Evolutionary conservation across 257 asterid genomes (phyloP).

Genomic region (Petunia axillaris): DNA sequence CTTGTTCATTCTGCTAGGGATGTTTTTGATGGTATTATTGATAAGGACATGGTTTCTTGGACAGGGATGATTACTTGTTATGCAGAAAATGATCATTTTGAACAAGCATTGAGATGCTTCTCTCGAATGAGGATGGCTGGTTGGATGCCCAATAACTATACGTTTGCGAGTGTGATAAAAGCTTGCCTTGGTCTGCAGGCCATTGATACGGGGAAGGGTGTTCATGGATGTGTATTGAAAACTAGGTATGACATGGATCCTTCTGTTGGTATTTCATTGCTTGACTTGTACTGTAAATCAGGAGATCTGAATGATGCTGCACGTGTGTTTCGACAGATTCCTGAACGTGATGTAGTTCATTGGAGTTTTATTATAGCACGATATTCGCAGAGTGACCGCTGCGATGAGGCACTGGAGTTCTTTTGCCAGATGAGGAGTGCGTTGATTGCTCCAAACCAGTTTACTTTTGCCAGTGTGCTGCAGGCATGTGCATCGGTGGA

Average conservation of each 20-base stretch:
- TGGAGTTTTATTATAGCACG: slow-evolving; percentile 99
- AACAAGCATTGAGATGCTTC: slow-evolving; percentile 60
- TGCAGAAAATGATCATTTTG: slow-evolving; percentile 68
- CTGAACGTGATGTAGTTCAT: slow-evolving; percentile 76
- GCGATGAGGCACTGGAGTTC: slow-evolving; percentile 68
- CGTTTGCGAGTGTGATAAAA: slow-evolving; percentile 77
- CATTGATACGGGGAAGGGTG: slow-evolving; percentile 57
- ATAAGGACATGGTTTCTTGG: slow-evolving; percentile 86
- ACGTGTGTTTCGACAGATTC: slow-evolving; percentile 73
- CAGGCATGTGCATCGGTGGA: slow-evolving; percentile 79
- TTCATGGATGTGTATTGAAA: slow-evolving; percentile 75
- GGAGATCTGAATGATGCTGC: slow-evolving; percentile 75
- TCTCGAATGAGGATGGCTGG: slow-evolving; percentile 66
- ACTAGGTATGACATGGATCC: slow-evolving; percentile 71
- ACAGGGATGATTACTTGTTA: slow-evolving; percentile 84
- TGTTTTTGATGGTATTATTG: slow-evolving; percentile 60
- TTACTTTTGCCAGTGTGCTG: slow-evolving; percentile 84
- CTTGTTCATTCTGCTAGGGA: slow-evolving; percentile 52
- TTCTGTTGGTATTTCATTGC: slow-evolving; percentile 84
- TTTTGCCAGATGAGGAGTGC: slow-evolving; percentile 66
- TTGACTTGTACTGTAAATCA: slow-evolving; percentile 71
- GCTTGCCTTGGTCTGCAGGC: slow-evolving; percentile 77
- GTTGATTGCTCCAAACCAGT: slow-evolving; percentile 71
- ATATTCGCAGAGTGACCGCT: slow-evolving; percentile 71
- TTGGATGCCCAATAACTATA: slow-evolving; percentile 74